A percentile compares a stretch with the other conserved stretches of the same genome.
These are phyloP conservation scores for Grosmannia huntii DNA, from an alignment of 2,329 filamentous ascomycete species.

Conservation along the genomic window DNA sequence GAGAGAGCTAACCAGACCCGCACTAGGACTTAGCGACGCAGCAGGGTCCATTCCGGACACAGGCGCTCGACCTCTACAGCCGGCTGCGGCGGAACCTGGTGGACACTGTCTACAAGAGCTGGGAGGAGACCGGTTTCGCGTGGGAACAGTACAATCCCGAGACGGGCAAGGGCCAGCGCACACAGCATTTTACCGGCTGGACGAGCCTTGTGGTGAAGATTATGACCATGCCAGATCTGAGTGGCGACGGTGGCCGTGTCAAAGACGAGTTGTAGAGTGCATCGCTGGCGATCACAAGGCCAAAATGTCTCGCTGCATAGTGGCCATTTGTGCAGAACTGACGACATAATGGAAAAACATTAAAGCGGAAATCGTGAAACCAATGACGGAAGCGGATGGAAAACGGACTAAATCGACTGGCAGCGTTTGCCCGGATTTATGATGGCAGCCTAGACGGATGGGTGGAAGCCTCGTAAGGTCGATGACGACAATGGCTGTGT, in stretches of 20 bases:
- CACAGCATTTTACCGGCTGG: constrained; percentile 97
- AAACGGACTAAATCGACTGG: not conserved
- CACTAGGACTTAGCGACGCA: constrained; percentile 49
- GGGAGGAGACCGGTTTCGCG: constrained; percentile 85
- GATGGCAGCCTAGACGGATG: not conserved
- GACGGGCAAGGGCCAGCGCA: constrained; percentile 84
- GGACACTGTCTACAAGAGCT: constrained; percentile 75
- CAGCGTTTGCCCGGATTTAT: not conserved
- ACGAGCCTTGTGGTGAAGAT: constrained; percentile 97
- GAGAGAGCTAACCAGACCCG: not conserved
- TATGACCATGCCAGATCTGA: constrained; percentile 78
- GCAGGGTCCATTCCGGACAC: constrained; percentile 53
- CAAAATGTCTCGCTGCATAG: not conserved
- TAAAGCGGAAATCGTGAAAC: not conserved
- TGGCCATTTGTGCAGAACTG: not conserved
- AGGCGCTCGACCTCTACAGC: constrained; percentile 62
- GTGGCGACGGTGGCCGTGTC: constrained; percentile 15
- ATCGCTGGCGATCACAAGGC: not conserved
- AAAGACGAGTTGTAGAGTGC: constrained; percentile 34
- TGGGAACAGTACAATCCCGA: constrained; percentile 98
- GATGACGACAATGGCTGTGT: constrained; percentile 6
- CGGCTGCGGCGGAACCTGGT: constrained; percentile 73
- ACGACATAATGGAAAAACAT: not conserved
- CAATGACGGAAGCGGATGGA: not conserved
- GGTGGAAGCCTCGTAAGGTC: constrained; percentile 3